Evolutionary conservation across 2,329 filamentous ascomycete species (phyloP).

Genomic region (Aspergillus eucalypticola): DNA sequence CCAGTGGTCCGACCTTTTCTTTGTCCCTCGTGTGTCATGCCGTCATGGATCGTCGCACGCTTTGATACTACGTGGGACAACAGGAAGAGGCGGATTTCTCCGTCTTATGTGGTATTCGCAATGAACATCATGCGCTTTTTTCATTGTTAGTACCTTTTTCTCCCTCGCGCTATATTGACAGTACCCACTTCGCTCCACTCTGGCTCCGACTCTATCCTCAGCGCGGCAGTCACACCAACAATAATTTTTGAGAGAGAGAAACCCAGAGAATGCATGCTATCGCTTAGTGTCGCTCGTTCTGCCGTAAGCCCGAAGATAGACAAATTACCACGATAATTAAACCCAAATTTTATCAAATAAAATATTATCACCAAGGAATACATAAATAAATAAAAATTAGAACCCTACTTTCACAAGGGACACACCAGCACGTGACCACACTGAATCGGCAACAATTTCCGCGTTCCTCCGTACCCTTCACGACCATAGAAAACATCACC

Average conservation of each 20-base stretch:
- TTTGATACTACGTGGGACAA: not conserved
- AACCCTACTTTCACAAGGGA: not conserved
- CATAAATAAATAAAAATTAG: not conserved
- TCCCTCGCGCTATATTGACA: not conserved
- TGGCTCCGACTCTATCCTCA: not conserved
- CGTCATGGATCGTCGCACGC: not conserved
- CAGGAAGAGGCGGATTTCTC: not conserved
- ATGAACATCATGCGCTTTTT: constrained; percentile 1
- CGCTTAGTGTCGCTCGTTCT: no score
- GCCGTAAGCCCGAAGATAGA: no score
- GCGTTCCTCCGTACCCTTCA: constrained; percentile 1
- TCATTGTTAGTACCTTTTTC: not conserved
- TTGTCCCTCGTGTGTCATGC: not conserved
- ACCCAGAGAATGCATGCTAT: no score
- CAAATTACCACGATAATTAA: no score
- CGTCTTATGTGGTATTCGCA: constrained; percentile 8
- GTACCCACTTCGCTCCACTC: not conserved
- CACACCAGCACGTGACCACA: not conserved
- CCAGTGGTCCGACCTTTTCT: constrained; percentile 3
- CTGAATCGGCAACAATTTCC: not conserved
- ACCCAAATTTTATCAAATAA: no score
- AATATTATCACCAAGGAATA: no score
- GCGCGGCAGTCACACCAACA: not conserved
- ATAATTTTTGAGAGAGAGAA: not conserved
- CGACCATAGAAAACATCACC: not conserved